phyloP scores from a whole-genome alignment of 352 stramenopile genomes.

The Pythium aquatile region DNA sequence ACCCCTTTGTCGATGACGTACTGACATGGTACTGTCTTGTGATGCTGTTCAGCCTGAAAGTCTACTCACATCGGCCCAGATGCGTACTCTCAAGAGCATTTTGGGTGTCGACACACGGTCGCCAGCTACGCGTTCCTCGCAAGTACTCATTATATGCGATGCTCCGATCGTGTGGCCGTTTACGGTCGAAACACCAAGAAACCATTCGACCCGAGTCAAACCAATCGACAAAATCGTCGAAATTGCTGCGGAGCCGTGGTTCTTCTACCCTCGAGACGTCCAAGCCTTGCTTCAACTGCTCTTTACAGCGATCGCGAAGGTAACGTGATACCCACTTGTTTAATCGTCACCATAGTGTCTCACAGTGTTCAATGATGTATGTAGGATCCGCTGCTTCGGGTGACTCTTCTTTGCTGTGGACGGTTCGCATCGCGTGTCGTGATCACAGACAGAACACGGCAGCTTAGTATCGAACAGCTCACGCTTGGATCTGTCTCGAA shows the following conservation, averaged over 20 bases:
- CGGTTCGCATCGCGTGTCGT: constrained; percentile 30
- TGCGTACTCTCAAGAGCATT: background rate
- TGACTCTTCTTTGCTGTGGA: constrained; percentile 47
- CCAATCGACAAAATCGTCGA: constrained; percentile 25
- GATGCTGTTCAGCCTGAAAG: background rate
- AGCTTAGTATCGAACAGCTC: constrained; percentile 46
- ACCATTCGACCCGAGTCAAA: constrained; percentile 14
- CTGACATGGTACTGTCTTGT: background rate
- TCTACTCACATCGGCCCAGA: background rate
- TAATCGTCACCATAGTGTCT: too few species aligned
- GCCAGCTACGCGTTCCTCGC: background rate
- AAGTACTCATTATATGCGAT: constrained; percentile 55
- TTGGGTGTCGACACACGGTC: constrained; percentile 22
- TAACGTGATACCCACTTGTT: background rate
- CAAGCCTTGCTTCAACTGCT: constrained; percentile 7
- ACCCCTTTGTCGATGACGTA: too few species aligned
- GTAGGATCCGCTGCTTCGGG: constrained; percentile 38
- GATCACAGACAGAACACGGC: constrained; percentile 32
- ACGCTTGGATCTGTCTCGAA: constrained; percentile 43
- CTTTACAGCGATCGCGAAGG: constrained; percentile 15
- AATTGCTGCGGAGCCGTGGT: constrained; percentile 18
- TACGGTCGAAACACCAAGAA: background rate
- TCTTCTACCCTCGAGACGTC: constrained; percentile 11
- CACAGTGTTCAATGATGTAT: too few species aligned
- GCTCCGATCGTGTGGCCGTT: constrained; percentile 43